Base-by-base conservation (phyloP, 2,329 filamentous ascomycete genomes). In the Fusarium subtropicale region DNA sequence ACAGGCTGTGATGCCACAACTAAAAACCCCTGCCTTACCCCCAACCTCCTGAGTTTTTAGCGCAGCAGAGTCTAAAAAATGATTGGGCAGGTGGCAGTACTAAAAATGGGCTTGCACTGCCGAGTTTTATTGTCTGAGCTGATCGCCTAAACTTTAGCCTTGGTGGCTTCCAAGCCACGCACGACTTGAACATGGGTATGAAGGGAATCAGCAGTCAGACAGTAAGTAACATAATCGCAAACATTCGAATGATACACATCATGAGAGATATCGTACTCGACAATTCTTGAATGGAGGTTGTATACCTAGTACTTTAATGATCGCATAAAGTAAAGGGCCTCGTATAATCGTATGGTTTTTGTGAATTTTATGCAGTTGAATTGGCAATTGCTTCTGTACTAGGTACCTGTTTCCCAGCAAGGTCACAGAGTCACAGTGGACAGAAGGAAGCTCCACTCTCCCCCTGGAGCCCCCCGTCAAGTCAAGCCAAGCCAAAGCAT, bases 1-100 rank as follows among this genome's bases (percentile, higher is more conserved):
- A 45, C 44, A 34, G 22, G 39, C n/a, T 48, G 16, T 34, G 33
- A 53, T 33, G 28, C 59, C 30, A 47, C 34, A 16, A 36, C 42
- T n/a, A 53, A 56, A 57, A 56, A 44, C 30, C 33, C 68, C 61
- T 70, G 56, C 39, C 39, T 48, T 55, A 24, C 42, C 39, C 18
- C 69, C 69, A 68, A 55, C 62, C 69, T 64, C 69, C 69, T 59
- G 57, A 68, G 53, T 36, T 72, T 68, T 72, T 68, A 71, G 69
- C 38, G 56, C 34, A 16, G 13, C 22, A 2, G 3, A 10, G 16
- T 3, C 26, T 28, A 15, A 51, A 68, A 51, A 70, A 69, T 70
- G 22, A 46, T n/a, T 16, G 9, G 12, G 26, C 52, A 30, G n/a
- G 16, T n/a, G 18, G 42, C 13, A 22, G 26, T 9, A 28, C 24